Percentiles rank a stretch among this genome's conserved stretches.
Conservation (phyloP, 768 basidiomycete species). For the Boletus edulis region DNA sequence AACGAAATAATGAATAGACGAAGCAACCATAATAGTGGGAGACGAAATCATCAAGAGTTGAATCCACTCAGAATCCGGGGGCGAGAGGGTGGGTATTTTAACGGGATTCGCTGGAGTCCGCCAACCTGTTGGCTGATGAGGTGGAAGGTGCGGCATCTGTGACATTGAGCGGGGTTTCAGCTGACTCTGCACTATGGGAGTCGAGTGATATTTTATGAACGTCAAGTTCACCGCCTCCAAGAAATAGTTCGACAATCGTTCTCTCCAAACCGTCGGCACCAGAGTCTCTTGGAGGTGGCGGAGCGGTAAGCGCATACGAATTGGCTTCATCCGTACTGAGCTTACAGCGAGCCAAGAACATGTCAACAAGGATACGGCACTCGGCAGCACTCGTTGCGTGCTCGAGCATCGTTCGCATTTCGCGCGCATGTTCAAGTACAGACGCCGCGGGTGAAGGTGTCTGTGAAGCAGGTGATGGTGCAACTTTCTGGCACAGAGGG, state of each 20-base stretch:
- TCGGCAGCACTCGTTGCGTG: constrained; percentile 76
- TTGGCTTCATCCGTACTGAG: constrained; percentile 34
- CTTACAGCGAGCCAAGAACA: constrained; percentile 69
- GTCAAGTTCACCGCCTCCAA: constrained; percentile 25
- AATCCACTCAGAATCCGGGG: constrained; percentile 8
- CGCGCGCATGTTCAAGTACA: constrained; percentile 48
- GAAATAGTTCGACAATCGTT: constrained; percentile 48
- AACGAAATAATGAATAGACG: constrained; percentile 13
- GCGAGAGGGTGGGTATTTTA: constrained; percentile 13
- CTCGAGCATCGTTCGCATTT: constrained; percentile 66
- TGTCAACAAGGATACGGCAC: constrained; percentile 81
- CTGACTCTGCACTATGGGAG: not conserved
- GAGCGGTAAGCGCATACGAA: constrained; percentile 29
- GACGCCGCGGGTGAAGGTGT: constrained; percentile 21
- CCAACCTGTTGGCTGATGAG: not conserved
- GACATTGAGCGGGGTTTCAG: not conserved
- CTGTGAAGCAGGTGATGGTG: constrained; percentile 15
- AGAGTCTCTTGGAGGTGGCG: constrained; percentile 36
- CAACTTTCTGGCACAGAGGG: constrained; percentile 5
- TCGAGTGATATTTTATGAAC: not conserved
- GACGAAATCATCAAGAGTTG: not conserved
- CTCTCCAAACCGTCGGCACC: constrained; percentile 37
- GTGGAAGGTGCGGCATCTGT: not conserved
- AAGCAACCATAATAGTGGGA: constrained; percentile 9
- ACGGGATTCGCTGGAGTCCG: constrained; percentile 5